Percentiles rank a stretch among this genome's conserved stretches.
phyloP scores from a whole-genome alignment of 2,329 filamentous ascomycete genomes.

The Metarhizium album region DNA sequence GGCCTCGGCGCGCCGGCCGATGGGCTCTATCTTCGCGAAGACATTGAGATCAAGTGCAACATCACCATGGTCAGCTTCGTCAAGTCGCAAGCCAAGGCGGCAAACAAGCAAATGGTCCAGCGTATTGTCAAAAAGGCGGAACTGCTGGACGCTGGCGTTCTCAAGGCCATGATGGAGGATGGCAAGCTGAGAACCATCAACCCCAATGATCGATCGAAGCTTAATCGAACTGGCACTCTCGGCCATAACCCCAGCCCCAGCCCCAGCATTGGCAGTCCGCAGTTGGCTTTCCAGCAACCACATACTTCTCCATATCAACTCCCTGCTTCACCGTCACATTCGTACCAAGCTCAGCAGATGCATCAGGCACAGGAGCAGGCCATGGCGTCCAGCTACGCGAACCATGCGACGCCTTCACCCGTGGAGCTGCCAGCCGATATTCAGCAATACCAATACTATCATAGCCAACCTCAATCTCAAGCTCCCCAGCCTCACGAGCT shows the following conservation, averaged over 20 bases:
- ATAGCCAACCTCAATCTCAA: conserved; percentile 19
- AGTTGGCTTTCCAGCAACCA: background rate
- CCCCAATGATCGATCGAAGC: conserved; percentile 37
- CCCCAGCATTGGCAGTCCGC: conserved; percentile 1
- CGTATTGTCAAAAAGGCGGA: conserved; percentile 63
- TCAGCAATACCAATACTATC: conserved; percentile 22
- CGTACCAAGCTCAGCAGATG: conserved; percentile 8
- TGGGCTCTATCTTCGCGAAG: conserved; percentile 57
- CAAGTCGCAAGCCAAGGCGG: conserved; percentile 54
- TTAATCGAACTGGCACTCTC: background rate
- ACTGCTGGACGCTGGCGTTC: conserved; percentile 52
- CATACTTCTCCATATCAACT: background rate
- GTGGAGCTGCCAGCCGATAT: conserved; percentile 40
- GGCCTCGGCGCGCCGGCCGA: conserved; percentile 52
- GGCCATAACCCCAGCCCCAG: conserved; percentile 3
- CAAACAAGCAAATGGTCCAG: conserved; percentile 56
- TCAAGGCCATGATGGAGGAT: conserved; percentile 58
- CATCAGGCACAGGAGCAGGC: conserved; percentile 13
- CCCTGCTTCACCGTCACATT: conserved; percentile 5
- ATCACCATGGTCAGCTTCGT: conserved; percentile 54
- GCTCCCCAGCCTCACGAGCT: conserved; percentile 14
- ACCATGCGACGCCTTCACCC: conserved; percentile 14
- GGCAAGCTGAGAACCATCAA: conserved; percentile 51
- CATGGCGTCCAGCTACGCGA: background rate
- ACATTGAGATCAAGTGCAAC: conserved; percentile 62